Conservation (phyloP, 2,329 filamentous ascomycete genomes). For the Fusarium pilosicola region DNA sequence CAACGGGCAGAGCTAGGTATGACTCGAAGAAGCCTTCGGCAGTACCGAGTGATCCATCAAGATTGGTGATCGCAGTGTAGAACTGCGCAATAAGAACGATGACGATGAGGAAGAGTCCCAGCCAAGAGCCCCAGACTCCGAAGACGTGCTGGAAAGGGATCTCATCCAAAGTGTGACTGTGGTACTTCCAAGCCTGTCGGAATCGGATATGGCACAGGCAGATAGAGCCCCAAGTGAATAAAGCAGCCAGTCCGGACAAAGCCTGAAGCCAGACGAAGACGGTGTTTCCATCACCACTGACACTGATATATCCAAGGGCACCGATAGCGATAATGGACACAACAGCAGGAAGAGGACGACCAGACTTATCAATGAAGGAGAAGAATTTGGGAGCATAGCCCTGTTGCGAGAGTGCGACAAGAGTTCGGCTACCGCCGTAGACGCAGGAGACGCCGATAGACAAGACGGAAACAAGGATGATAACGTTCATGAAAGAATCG, state of each 20-base stretch:
- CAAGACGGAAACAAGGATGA: constrained; percentile 67
- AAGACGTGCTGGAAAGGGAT: constrained; percentile 71
- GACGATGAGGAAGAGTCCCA: constrained; percentile 68
- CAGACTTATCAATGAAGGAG: constrained; percentile 66
- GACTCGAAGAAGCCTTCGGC: constrained; percentile 62
- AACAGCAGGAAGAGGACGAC: constrained; percentile 65
- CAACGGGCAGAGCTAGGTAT: constrained; percentile 64
- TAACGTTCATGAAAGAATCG: constrained; percentile 67
- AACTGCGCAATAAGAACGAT: constrained; percentile 67
- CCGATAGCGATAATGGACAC: constrained; percentile 59
- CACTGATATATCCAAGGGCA: constrained; percentile 60
- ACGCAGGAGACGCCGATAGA: constrained; percentile 69
- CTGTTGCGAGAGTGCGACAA: constrained; percentile 68
- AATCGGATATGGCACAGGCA: constrained; percentile 76
- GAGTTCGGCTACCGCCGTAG: constrained; percentile 68
- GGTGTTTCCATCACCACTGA: constrained; percentile 55
- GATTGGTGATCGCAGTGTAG: constrained; percentile 57
- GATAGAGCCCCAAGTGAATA: constrained; percentile 77
- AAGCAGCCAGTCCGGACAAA: constrained; percentile 70
- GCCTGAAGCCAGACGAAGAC: constrained; percentile 75
- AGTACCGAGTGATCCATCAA: constrained; percentile 41
- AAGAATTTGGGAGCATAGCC: constrained; percentile 67
- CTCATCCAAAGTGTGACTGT: constrained; percentile 72
- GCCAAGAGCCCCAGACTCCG: constrained; percentile 71
- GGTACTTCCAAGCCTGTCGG: constrained; percentile 69